A percentile compares a stretch with the other conserved stretches of the same genome.
Evolutionary conservation across 1,284 basidiomycete species (phyloP).

Genomic region (Vanrija sp.): DNA sequence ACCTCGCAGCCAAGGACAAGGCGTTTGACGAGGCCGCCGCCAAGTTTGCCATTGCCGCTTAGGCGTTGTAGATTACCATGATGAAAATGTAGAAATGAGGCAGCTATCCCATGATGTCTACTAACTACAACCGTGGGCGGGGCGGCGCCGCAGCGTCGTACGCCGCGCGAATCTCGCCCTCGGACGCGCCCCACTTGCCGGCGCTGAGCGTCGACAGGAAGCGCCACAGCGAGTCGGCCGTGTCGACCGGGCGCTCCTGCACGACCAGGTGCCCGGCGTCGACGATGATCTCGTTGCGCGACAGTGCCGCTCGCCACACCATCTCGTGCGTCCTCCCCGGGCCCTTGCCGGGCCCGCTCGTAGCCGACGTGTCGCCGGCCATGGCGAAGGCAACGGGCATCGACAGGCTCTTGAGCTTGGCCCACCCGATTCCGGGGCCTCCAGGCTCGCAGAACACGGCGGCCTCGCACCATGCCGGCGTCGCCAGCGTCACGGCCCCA

Average conservation of each 20-base stretch:
- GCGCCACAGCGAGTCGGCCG: conserved; percentile 32
- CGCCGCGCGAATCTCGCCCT: background rate
- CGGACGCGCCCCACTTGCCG: conserved; percentile 9
- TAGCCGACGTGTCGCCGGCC: conserved; percentile 22
- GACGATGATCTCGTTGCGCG: conserved; percentile 30
- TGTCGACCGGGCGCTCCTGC: conserved; percentile 34
- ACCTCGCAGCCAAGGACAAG: conserved; percentile 37
- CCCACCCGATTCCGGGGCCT: conserved; percentile 32
- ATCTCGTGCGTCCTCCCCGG: conserved; percentile 26
- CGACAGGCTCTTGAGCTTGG: conserved; percentile 27
- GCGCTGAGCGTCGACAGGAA: conserved; percentile 23
- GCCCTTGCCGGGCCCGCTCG: conserved; percentile 29
- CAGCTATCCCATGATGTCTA: too few relatives aligned
- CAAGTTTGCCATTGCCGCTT: conserved; percentile 55
- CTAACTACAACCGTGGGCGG: too few relatives aligned
- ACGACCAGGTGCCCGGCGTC: conserved; percentile 38
- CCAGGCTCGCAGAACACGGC: conserved; percentile 30
- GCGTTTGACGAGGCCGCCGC: conserved; percentile 61
- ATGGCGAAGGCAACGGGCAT: conserved; percentile 30
- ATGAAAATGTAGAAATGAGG: too few relatives aligned
- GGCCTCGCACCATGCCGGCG: conserved; percentile 33
- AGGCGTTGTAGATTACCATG: background rate
- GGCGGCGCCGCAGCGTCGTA: background rate
- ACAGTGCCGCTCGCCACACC: conserved; percentile 31
- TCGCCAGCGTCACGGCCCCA: conserved; percentile 27